Base-by-base conservation (phyloP, 106 monocot genomes). In the Dendrobium nobile region DNA sequence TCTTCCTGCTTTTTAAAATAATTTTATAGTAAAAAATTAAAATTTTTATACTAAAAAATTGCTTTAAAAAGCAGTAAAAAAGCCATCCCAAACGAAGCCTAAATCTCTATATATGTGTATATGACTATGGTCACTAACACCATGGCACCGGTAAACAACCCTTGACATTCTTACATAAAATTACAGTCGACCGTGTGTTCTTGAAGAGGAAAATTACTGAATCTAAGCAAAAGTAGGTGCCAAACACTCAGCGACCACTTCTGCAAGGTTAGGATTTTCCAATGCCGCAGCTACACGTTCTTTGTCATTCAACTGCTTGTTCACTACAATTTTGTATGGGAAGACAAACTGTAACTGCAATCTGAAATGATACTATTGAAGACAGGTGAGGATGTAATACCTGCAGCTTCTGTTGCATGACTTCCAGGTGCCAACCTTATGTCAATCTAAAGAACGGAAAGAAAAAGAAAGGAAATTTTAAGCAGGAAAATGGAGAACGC, bases 301-400 rank as follows among this genome's bases (percentile, higher is more conserved):
- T 80, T 96, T 96, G 77, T 96, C 96, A 75, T 96, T 96, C 84
- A 96, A 86, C 73, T 93, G 96, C 83, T 96, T 96, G 81, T 96
- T 96, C 70, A 93, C 96, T 96, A 82, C 82, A 84, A 31, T 0
- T 65, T 75, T 54, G 40, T 22, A 48, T 24, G 73, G 10, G 81
- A 79, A n/a, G 9, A 47, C 24, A 79, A 83, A 40, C 28, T 16
- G 67, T 54, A 72, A 51, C 79, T 59, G 2, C 9, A 28, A 80
- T 7, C 18, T 44, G 31, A 4, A 28, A 47, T 40, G 31, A 70
- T 28, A 28, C 16, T 17, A 33, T 64, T 47, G 42, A 15, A 72
- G 47, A 80, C 5, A n/a, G 28, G 8, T 47, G 28, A 44, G 20
- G 19, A 67, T 54, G 33, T 40, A 54, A 40, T 92, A 90, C 92